Conservation (phyloP, 345 rosid species). For the Populus pruinosa region DNA sequence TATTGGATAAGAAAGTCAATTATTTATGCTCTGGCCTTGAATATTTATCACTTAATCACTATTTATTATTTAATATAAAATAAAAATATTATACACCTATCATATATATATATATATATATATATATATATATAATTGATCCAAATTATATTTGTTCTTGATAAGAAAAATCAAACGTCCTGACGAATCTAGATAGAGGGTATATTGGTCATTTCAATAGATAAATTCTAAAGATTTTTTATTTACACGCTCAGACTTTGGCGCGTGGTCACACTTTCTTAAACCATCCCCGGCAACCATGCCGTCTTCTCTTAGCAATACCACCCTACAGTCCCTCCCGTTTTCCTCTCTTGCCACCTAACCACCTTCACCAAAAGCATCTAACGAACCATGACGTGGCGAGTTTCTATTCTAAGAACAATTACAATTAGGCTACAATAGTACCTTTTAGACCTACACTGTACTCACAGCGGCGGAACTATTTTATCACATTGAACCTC, state of each 20-base stretch:
- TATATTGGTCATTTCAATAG: background rate
- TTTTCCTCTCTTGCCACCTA: background rate
- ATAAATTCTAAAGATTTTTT: background rate
- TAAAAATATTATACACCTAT: too few species aligned
- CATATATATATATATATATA: too few species aligned
- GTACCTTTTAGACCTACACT: background rate
- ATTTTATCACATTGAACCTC: background rate
- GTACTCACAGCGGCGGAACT: background rate
- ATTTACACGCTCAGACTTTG: background rate
- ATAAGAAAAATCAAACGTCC: background rate
- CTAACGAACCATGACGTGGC: background rate
- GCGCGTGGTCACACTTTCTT: background rate
- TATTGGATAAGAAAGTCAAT: too few species aligned
- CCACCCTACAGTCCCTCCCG: background rate
- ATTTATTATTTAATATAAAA: too few species aligned
- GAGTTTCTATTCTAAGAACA: background rate
- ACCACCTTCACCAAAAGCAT: background rate
- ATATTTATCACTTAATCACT: too few species aligned
- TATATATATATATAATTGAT: too few species aligned
- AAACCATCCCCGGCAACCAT: background rate
- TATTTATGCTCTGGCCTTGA: too few species aligned
- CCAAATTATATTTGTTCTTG: too few species aligned
- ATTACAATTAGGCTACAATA: background rate
- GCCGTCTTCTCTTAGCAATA: background rate
- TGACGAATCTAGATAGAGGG: background rate